Evolutionary conservation across 164 flowering plant genomes (phyloP), one percentile per base, ranked within the genome.

Genomic region (Warburgia ugandensis): DNA sequence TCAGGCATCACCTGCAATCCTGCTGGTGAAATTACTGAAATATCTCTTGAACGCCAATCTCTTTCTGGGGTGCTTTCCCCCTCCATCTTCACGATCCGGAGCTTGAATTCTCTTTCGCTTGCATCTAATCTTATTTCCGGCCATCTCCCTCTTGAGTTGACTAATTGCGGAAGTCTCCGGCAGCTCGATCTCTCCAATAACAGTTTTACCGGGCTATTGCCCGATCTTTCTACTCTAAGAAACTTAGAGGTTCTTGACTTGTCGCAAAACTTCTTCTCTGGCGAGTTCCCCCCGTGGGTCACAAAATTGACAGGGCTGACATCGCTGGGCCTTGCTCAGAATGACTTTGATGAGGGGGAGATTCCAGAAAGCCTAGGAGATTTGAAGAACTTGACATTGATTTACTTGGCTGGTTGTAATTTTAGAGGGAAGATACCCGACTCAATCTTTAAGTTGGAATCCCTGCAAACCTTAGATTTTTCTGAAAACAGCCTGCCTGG

Each of bases 251-350:
- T 63, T 48, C 75, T 90, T 6, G 95, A 90, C 56, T 29, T 90
- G 28, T 77, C 86, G 0, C 1, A 0, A 0, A 90, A 86, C 64
- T 58, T 54, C 50, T 78, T 91, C 37, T 70, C 90, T 0, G 96
- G 95, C 14, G 42, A 11, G 22, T 74, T 91, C 37, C 98, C 96
- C 0, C 29, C 16, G 10, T 91, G 98, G 98, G 71, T 83, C 17
- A 84, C 75, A 4, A 77, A 72, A 27, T 58, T 85, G 46, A 73
- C 73, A 0, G 42, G 70, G 0, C 55, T 91, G 58, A 66, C 61
- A 41, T 47, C 59, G 0, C 60, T 91, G 48, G 72, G 68, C 14
- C 62, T 91, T 0, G 87, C 77, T 0, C 27, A 36, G 6, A 91
- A 85, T 54, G 45, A 59, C 1, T 87, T 45, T 17, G 79, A 65